Evolutionary conservation across 2,329 filamentous ascomycete genomes (phyloP), one percentile per base, ranked within the genome.

Genomic region (Pestalotiopsis sp.): DNA sequence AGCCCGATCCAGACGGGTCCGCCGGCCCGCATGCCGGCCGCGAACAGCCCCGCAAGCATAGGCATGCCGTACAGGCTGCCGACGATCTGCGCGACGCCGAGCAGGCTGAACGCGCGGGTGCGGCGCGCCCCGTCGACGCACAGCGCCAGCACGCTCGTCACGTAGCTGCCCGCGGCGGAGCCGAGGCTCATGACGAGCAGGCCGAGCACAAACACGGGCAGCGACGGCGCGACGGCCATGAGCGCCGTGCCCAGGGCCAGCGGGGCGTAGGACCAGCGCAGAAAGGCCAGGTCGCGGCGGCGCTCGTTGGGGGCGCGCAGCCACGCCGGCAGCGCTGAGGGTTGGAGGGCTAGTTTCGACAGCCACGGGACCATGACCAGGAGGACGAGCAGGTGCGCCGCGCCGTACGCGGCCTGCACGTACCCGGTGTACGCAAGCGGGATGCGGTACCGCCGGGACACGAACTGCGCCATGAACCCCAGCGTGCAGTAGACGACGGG

Each of bases 151-250:
- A 75, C 70, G 25, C 73, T 74, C 62, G 73, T 75, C 62, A 77
- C 70, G 20, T 77, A 76, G 31, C 76, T 76, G 7, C 72, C 70
- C 25, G 72, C 72, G 12, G 73, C 75, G 5, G 73, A 70, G 6
- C 78, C 78, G 31, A 79, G 69, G 2, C 75, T 69, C 66, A 79
- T 73, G n/a, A 79, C 66, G 11, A 72, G 23, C 14, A 79, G 76
- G 2, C 78, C 78, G 4, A 68, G 69, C 1, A 78, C 58, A 31
- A 79, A 78, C 1, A 71, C 69, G 1, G 72, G 66, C 6, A 79
- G 67, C 0, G 70, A 71, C 0, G 75, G 74, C 5, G 78, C 73
- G 2, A 75, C 31, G 1, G 73, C 74, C 41, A 79, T 74, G 52
- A 74, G 66, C 14, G 78, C 66, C 14, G 75, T 71, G 12, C 75